Conservation (phyloP, 129 eudicot species). For the Rutidosis leptorrhynchoides region DNA sequence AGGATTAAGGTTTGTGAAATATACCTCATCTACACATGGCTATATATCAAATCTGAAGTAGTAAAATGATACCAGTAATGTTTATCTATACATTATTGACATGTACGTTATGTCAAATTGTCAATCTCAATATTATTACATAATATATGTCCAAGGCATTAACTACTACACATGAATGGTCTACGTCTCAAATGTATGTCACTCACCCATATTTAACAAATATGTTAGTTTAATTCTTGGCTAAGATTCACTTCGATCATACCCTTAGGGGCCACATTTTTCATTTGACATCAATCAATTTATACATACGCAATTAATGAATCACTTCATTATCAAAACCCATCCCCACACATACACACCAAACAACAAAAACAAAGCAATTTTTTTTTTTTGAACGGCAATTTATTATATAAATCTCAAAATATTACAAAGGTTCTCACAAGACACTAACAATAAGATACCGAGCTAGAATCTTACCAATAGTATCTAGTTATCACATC, state of each 20-base stretch:
- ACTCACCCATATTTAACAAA: conserved; percentile 15
- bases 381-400: no score
- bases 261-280: conserved; percentile 26
- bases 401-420: no score
- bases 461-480: no score
- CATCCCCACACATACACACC: neutral
- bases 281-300: conserved; percentile 25
- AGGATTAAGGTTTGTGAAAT: no score
- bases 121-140: neutral
- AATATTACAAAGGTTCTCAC: no score
- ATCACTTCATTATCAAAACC: neutral
- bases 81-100: neutral
- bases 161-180: conserved; percentile 21
- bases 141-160: neutral
- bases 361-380: neutral
- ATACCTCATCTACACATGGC: neutral
- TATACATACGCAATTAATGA: conserved; percentile 21
- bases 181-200: conserved; percentile 27
- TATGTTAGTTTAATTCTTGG: conserved; percentile 17
- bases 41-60: neutral
- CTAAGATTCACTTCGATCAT: conserved; percentile 29
- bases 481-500: no score
- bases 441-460: no score
- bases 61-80: neutral
- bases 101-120: neutral